A percentile compares a stretch with the other conserved stretches of the same genome.
phyloP scores from a whole-genome alignment of 345 rosid genomes.

The Iberis pinnata region DNA sequence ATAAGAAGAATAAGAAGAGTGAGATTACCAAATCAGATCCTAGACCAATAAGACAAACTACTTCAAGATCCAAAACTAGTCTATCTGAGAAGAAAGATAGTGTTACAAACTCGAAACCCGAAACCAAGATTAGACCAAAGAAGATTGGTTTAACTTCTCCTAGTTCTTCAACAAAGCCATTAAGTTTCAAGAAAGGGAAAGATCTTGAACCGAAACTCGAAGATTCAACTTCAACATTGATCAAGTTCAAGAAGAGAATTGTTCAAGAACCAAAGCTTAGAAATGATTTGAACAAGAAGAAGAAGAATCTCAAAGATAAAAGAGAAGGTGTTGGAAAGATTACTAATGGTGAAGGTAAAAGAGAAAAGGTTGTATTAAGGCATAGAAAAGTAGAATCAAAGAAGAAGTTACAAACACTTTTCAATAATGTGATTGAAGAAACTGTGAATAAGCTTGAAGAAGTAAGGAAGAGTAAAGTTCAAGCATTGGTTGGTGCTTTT shows the following conservation, averaged over 20 bases:
- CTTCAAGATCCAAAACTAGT: constrained; percentile 20
- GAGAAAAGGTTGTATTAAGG: constrained; percentile 52
- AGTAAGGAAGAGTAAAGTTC: constrained; percentile 87
- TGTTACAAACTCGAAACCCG: constrained; percentile 36
- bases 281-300: constrained; percentile 34
- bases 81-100: constrained; percentile 17
- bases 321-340: constrained; percentile 39
- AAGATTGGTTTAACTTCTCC: constrained; percentile 32
- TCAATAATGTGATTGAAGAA: constrained; percentile 90
- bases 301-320: constrained; percentile 59
- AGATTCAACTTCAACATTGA: constrained; percentile 32
- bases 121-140: constrained; percentile 40
- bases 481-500: constrained; percentile 96
- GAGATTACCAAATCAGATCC: constrained; percentile 24
- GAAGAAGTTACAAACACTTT: constrained; percentile 61
- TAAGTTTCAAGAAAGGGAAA: constrained; percentile 64
- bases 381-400: constrained; percentile 61
- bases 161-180: constrained; percentile 31
- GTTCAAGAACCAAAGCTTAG: constrained; percentile 29
- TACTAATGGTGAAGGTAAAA: constrained; percentile 15
- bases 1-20: constrained; percentile 25
- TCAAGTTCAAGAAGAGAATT: constrained; percentile 45
- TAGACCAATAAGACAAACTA: constrained; percentile 20
- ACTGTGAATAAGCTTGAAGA: constrained; percentile 83
- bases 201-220: constrained; percentile 50